Evolutionary conservation across 2,329 filamentous ascomycete genomes (phyloP).

Genomic region (Aspergillus caelatus): DNA sequence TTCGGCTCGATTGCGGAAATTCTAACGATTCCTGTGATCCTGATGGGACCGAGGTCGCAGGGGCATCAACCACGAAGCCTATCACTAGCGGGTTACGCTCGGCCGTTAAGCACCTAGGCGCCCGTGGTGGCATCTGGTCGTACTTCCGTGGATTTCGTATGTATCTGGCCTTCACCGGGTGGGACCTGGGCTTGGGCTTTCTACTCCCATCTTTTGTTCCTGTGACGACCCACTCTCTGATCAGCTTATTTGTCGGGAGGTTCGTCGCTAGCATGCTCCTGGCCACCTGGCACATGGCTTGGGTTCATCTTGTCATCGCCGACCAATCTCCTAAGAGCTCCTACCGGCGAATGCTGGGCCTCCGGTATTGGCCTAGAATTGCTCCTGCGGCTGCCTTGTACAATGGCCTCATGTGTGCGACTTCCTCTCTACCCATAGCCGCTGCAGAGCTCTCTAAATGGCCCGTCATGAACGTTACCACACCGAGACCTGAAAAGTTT

Average conservation of each 20-base stretch:
- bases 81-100: constrained; percentile 64
- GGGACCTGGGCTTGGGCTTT: constrained; percentile 36
- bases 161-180: constrained; percentile 51
- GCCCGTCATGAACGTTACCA: too few species aligned
- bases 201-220: neutral
- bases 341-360: constrained; percentile 70
- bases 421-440: constrained; percentile 45
- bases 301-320: constrained; percentile 86
- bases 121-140: constrained; percentile 65
- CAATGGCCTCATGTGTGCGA: constrained; percentile 30
- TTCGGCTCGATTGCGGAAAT: constrained; percentile 51
- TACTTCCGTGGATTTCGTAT: constrained; percentile 69
- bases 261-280: constrained; percentile 59
- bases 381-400: constrained; percentile 65
- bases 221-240: neutral
- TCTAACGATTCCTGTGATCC: neutral
- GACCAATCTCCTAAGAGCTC: constrained; percentile 65
- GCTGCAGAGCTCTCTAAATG: constrained; percentile 50
- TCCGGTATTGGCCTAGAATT: constrained; percentile 68
- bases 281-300: constrained; percentile 71
- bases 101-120: constrained; percentile 63
- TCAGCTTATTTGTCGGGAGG: constrained; percentile 44
- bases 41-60: neutral
- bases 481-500: neutral
- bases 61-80: constrained; percentile 47